Evolutionary conservation across 169 alveolate species (phyloP).

Genomic region (Toxoplasma gondii): DNA sequence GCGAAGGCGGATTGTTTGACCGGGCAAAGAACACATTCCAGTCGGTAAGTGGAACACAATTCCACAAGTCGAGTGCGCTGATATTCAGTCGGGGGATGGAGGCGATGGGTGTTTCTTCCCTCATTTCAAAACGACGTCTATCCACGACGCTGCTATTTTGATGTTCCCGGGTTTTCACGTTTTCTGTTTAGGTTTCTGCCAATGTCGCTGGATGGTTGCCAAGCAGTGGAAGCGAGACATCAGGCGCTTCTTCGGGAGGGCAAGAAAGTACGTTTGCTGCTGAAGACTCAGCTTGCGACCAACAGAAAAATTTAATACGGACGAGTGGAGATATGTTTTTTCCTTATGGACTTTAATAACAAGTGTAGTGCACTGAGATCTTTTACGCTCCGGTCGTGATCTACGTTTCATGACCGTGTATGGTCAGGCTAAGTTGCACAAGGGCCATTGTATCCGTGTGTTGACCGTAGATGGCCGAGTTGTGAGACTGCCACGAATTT

Average conservation of each 20-base stretch:
- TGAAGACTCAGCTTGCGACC: background rate
- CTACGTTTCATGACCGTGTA: no score
- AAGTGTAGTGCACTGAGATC: no score
- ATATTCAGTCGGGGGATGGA: background rate
- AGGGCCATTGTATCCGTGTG: no score
- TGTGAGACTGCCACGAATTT: no score
- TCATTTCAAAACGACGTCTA: background rate
- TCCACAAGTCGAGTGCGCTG: background rate
- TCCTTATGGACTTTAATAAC: no score
- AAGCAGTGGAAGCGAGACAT: background rate
- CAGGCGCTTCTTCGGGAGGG: background rate
- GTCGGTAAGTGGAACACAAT: constrained; percentile 12
- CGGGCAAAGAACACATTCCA: constrained; percentile 27
- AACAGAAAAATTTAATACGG: no score
- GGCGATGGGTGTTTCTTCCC: background rate
- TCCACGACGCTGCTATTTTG: background rate
- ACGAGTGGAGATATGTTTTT: no score
- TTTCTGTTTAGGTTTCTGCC: background rate
- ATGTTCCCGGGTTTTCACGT: background rate
- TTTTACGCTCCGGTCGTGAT: no score
- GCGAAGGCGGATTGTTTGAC: constrained; percentile 35
- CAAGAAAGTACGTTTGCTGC: background rate
- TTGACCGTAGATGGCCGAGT: no score
- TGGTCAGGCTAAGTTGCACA: no score
- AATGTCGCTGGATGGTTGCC: constrained; percentile 4